These are phyloP conservation scores for Sporothrix brunneoviolacea DNA, from an alignment of 2,329 filamentous ascomycete species.

Conservation along the genomic window DNA sequence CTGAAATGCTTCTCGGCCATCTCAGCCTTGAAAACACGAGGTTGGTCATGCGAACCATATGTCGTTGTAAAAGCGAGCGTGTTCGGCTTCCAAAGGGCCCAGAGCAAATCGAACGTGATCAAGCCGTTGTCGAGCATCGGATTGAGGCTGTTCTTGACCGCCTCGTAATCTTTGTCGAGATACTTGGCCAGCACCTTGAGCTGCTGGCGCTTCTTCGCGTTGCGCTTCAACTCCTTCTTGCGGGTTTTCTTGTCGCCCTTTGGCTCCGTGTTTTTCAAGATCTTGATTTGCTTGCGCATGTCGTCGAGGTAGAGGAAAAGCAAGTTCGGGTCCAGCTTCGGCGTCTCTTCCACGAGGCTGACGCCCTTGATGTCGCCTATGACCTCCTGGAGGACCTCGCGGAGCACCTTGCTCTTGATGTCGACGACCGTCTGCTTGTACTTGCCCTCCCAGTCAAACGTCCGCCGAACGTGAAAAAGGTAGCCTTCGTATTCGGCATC, in stretches of 20 bases:
- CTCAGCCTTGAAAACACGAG: constrained; percentile 76
- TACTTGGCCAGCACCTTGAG: constrained; percentile 52
- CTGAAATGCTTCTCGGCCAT: constrained; percentile 62
- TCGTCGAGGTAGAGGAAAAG: constrained; percentile 74
- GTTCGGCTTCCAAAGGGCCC: constrained; percentile 85
- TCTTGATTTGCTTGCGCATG: constrained; percentile 56
- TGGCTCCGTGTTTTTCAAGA: constrained; percentile 52
- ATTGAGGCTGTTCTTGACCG: constrained; percentile 71
- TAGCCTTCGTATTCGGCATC: constrained; percentile 66
- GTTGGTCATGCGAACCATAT: constrained; percentile 69
- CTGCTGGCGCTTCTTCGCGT: constrained; percentile 53
- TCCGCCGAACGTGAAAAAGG: constrained; percentile 74
- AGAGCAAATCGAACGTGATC: constrained; percentile 82
- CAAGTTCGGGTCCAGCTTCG: constrained; percentile 64
- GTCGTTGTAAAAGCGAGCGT: constrained; percentile 71
- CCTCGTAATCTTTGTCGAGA: constrained; percentile 61
- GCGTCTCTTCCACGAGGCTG: constrained; percentile 72
- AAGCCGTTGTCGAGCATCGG: constrained; percentile 74
- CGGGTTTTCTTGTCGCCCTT: constrained; percentile 47
- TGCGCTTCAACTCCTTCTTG: constrained; percentile 53
- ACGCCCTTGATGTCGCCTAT: constrained; percentile 73
- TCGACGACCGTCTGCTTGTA: constrained; percentile 68
- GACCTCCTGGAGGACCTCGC: constrained; percentile 61
- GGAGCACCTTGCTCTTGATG: constrained; percentile 75
- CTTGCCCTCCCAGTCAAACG: constrained; percentile 79